Evolutionary conservation across 139 green algal species (phyloP).

Genomic region (Closterium sp.): DNA sequence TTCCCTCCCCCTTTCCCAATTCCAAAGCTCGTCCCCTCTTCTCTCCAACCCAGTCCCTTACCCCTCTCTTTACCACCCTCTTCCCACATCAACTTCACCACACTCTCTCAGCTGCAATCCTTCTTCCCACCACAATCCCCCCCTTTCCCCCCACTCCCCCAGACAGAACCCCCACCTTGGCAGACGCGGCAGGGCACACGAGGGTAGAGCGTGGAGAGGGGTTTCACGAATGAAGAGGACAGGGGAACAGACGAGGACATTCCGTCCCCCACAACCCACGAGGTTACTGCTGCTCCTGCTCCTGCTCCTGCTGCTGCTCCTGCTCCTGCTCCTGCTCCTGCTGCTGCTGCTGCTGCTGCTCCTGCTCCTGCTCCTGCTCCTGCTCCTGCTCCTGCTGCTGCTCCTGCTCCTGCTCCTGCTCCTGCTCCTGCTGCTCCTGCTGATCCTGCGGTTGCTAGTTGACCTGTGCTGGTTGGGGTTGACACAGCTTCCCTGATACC

Average conservation of each 20-base stretch:
- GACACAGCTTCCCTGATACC: neutral
- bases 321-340: too few species aligned
- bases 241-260: neutral
- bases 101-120: neutral
- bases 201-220: neutral
- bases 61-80: too few species aligned
- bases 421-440: too few species aligned
- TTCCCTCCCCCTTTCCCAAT: too few species aligned
- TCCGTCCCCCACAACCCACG: neutral
- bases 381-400: too few species aligned
- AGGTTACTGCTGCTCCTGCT: neutral
- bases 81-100: too few species aligned
- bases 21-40: too few species aligned
- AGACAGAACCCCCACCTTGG: neutral
- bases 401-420: too few species aligned
- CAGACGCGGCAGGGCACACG: neutral
- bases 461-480: neutral
- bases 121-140: neutral
- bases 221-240: neutral
- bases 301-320: too few species aligned
- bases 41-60: too few species aligned
- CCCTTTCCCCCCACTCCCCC: neutral
- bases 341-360: too few species aligned
- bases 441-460: neutral
- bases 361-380: too few species aligned